Base-by-base conservation (phyloP, 768 basidiomycete species). In the Russula olivacea region DNA sequence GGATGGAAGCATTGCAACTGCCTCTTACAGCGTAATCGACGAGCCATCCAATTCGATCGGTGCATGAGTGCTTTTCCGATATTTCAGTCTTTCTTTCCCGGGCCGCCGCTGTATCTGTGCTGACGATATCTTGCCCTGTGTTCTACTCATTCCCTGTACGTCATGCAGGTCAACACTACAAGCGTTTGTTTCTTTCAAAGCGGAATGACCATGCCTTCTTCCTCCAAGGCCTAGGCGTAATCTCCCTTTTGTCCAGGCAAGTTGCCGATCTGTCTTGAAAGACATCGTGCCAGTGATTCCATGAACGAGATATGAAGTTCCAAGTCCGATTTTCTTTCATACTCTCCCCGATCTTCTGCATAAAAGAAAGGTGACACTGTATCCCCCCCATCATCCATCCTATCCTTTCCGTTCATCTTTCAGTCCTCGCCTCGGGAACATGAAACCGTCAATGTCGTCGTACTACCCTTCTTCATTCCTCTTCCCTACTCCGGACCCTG, bases 321-420 rank as follows among this genome's bases (percentile, higher is more conserved):
- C 28, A 58, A 48, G 43, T 53, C 61, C 61, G 61, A 63, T 19
- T 47, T 28, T 63, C 56, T 63, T 63, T 58, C 53, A 63, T 53
- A 15, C 10, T 17, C 51, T 53, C 40, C 55, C 28, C 23, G 47
- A 50, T 61, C 38, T 51, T 43, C 58, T 32, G 50, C 25, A 49
- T 52, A 51, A 55, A 62, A 53, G 48, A 43, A 23, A 58, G 61
- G 25, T 5, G 17, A 11, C 15, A 6, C 47, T 14, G 3, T 48
- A 21, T 32, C 34, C 34, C 4, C 40, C 14, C 40, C 43, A 28
- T 36, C 41, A 28, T 43, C 28, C 15, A 15, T 38, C 8, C 21
- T 38, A 36, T 34, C 21, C 43, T 21, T 51, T 30, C 32, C 38
- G 51, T 57, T 57, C 55, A 25, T 45, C 48, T 34, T 34, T n/a